A percentile compares a stretch with the other conserved stretches of the same genome.
Evolutionary conservation across 352 stramenopile genomes (phyloP).

Genomic region (Globisporangium recalcitrans): DNA sequence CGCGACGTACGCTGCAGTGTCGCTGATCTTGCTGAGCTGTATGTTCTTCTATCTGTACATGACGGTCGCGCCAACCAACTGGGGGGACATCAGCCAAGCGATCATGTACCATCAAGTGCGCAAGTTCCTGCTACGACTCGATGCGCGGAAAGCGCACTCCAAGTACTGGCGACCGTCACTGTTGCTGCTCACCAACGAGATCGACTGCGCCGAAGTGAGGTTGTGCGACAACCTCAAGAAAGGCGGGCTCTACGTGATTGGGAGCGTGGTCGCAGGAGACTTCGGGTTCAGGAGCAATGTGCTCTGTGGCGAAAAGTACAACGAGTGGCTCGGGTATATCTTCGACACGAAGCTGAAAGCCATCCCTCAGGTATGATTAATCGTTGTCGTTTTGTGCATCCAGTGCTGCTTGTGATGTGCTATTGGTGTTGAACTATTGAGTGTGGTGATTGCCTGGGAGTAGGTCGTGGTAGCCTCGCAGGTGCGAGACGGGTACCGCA

Average conservation of each 20-base stretch:
- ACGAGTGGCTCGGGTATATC: constrained; percentile 43
- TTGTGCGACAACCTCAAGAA: constrained; percentile 82
- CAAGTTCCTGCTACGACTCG: constrained; percentile 72
- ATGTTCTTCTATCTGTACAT: constrained; percentile 73
- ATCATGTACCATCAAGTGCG: constrained; percentile 83
- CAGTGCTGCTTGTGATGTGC: neutral
- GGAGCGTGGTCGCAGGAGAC: constrained; percentile 41
- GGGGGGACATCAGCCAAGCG: constrained; percentile 80
- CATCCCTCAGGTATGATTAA: constrained; percentile 31
- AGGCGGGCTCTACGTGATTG: constrained; percentile 71
- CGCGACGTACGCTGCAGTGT: constrained; percentile 48
- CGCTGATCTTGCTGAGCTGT: constrained; percentile 41
- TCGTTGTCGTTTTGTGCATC: neutral
- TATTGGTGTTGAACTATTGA: neutral
- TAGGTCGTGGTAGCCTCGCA: constrained; percentile 48
- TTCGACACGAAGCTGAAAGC: constrained; percentile 46
- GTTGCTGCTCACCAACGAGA: constrained; percentile 48
- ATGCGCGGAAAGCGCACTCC: constrained; percentile 56
- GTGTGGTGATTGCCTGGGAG: neutral
- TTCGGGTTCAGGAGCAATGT: constrained; percentile 27
- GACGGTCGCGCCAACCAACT: constrained; percentile 42
- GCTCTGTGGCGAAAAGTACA: constrained; percentile 31
- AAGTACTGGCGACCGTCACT: constrained; percentile 82
- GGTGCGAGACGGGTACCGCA: constrained; percentile 45
- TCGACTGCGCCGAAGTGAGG: constrained; percentile 32